Evolutionary conservation across 2,329 filamentous ascomycete genomes (phyloP).

Genomic region (Colletotrichum sidae): DNA sequence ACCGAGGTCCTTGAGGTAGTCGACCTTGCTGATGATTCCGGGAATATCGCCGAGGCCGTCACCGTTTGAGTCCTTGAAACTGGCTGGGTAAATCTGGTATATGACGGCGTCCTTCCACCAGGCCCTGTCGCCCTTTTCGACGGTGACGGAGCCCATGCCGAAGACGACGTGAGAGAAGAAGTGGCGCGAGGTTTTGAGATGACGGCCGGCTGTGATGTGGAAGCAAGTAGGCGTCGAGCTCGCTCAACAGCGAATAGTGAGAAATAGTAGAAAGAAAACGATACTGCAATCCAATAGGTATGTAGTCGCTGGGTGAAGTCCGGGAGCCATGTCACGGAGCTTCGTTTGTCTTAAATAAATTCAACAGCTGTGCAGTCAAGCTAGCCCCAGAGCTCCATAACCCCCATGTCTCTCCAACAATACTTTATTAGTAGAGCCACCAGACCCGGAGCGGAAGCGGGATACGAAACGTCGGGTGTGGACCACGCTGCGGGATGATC

Average conservation of each 20-base stretch:
- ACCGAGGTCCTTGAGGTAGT: constrained; percentile 71
- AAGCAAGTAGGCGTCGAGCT: not conserved
- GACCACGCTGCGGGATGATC: constrained; percentile 32
- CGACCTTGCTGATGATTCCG: constrained; percentile 72
- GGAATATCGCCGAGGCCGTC: constrained; percentile 72
- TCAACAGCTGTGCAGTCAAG: constrained; percentile 3
- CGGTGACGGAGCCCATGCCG: constrained; percentile 31
- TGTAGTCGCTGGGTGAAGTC: not conserved
- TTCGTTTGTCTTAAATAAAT: constrained; percentile 17
- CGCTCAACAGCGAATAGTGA: not conserved
- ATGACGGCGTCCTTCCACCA: constrained; percentile 71
- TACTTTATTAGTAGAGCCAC: not conserved
- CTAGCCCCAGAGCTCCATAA: constrained; percentile 5
- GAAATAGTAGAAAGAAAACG: not conserved
- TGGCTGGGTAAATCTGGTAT: constrained; percentile 71
- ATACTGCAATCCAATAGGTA: not conserved
- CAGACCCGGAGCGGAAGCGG: constrained; percentile 19
- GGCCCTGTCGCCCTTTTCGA: constrained; percentile 21
- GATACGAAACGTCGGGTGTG: constrained; percentile 36
- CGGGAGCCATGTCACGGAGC: constrained; percentile 1
- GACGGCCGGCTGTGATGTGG: not conserved
- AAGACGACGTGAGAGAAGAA: not conserved
- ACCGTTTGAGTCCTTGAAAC: constrained; percentile 67
- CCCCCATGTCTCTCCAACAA: not conserved
- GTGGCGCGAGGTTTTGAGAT: too few species aligned